Percentiles rank a stretch among this genome's conserved stretches.
Evolutionary conservation across 2,329 filamentous ascomycete genomes (phyloP).

Genomic region (Aspergillus persii): DNA sequence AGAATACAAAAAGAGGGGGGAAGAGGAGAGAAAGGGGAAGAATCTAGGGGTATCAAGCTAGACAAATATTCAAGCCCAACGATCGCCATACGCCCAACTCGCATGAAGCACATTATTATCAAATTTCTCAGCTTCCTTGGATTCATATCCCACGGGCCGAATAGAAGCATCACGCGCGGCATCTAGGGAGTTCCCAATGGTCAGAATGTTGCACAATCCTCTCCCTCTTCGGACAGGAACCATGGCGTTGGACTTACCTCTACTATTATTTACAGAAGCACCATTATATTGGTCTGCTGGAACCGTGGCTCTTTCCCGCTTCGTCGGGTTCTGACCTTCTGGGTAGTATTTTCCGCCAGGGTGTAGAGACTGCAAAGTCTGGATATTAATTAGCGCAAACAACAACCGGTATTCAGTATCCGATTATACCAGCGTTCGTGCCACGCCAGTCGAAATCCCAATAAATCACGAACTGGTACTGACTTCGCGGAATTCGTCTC

Average conservation of each 20-base stretch:
- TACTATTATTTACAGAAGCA: slow-evolving; percentile 12
- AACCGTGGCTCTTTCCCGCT: slow-evolving; percentile 2
- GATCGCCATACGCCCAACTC: slow-evolving; percentile 17
- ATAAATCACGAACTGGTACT: slow-evolving; percentile 44
- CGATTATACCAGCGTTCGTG: slow-evolving; percentile 38
- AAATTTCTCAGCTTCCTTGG: background rate
- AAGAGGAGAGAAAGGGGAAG: background rate
- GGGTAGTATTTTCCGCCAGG: slow-evolving; percentile 49
- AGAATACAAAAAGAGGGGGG: background rate
- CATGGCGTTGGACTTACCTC: slow-evolving; percentile 24
- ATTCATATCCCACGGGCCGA: background rate
- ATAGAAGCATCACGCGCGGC: background rate
- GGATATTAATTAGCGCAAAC: slow-evolving; percentile 35
- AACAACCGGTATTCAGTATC: slow-evolving; percentile 26
- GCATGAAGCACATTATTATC: background rate
- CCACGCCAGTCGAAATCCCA: slow-evolving; percentile 34
- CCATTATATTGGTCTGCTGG: slow-evolving; percentile 6
- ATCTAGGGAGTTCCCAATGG: slow-evolving; percentile 6
- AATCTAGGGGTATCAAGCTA: slow-evolving; percentile 12
- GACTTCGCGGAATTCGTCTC: slow-evolving; percentile 56
- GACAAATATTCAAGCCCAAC: slow-evolving; percentile 17
- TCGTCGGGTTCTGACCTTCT: slow-evolving; percentile 21
- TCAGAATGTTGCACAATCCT: slow-evolving; percentile 2
- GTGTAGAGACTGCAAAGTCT: slow-evolving; percentile 46
- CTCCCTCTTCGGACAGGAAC: background rate